Conservation (phyloP, 805 yeast genomes). For the Cyberlindnera amylophila region DNA sequence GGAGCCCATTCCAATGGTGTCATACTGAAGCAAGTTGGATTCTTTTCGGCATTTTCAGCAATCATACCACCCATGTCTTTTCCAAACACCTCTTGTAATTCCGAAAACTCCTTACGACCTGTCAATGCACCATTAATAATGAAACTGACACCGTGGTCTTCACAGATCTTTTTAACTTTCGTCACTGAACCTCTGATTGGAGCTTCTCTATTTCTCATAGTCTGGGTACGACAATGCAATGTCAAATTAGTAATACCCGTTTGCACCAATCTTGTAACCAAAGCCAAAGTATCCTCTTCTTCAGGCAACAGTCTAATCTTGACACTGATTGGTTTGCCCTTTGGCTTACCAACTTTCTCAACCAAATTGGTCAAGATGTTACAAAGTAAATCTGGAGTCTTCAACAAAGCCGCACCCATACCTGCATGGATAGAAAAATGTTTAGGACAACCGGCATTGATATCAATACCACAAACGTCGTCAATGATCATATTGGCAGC, state of each 20-base stretch:
- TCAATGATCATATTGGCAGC: conserved; percentile 79
- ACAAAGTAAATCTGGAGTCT: conserved; percentile 76
- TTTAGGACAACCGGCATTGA: conserved; percentile 97
- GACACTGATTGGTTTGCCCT: conserved; percentile 78
- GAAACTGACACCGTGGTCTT: conserved; percentile 59
- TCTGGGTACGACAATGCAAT: conserved; percentile 84
- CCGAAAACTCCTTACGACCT: conserved; percentile 48
- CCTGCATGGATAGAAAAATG: conserved; percentile 93
- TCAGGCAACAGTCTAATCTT: conserved; percentile 78
- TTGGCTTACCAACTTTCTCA: conserved; percentile 72
- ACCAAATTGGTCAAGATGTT: conserved; percentile 68
- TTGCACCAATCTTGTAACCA: conserved; percentile 53
- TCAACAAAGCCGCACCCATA: conserved; percentile 92
- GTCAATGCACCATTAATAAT: conserved; percentile 78
- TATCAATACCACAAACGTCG: conserved; percentile 90
- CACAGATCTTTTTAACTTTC: conserved; percentile 59
- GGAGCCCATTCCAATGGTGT: conserved; percentile 48
- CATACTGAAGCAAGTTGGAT: conserved; percentile 68
- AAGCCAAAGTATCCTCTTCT: conserved; percentile 52
- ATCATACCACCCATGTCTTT: conserved; percentile 85
- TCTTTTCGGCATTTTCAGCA: conserved; percentile 85
- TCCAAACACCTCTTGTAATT: conserved; percentile 49
- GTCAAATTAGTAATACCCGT: conserved; percentile 89
- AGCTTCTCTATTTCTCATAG: conserved; percentile 81
- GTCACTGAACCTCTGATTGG: conserved; percentile 72